Evolutionary conservation across 2,329 filamentous ascomycete genomes (phyloP).

Genomic region (Trichoderma atrobrunneum): DNA sequence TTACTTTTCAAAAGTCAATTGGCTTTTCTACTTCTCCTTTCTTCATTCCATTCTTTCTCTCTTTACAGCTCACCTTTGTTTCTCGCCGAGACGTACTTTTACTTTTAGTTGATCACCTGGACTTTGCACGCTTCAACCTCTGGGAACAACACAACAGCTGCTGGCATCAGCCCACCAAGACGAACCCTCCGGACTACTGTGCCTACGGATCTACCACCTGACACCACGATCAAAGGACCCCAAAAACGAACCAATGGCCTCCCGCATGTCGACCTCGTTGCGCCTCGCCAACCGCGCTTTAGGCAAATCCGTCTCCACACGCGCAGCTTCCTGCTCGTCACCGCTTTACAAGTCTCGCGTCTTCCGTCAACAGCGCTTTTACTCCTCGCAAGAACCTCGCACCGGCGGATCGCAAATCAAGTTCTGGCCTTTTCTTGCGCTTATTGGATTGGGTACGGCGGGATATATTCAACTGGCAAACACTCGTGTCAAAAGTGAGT

Average conservation of each 20-base stretch:
- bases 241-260: slow-evolving; percentile 30
- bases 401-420: slow-evolving; percentile 42
- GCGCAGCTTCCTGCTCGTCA: slow-evolving; percentile 12
- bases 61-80: not conserved
- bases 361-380: slow-evolving; percentile 34
- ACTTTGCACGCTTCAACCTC: not conserved
- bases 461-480: slow-evolving; percentile 52
- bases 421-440: slow-evolving; percentile 56
- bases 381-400: slow-evolving; percentile 42
- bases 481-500: slow-evolving; percentile 31
- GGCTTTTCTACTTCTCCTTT: not conserved
- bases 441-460: slow-evolving; percentile 47
- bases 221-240: not conserved
- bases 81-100: not conserved
- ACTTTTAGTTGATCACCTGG: not conserved
- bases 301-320: slow-evolving; percentile 22
- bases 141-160: not conserved
- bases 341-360: slow-evolving; percentile 14
- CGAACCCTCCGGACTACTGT: not conserved
- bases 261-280: slow-evolving; percentile 31
- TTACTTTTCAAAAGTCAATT: not conserved
- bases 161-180: slow-evolving; percentile 15
- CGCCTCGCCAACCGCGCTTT: slow-evolving; percentile 22
- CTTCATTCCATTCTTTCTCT: not conserved
- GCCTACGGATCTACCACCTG: not conserved